A percentile compares a stretch with the other conserved stretches of the same genome.
phyloP scores from a whole-genome alignment of 495 filamentous ascomycete genomes.

The Neurospora tetraspora region DNA sequence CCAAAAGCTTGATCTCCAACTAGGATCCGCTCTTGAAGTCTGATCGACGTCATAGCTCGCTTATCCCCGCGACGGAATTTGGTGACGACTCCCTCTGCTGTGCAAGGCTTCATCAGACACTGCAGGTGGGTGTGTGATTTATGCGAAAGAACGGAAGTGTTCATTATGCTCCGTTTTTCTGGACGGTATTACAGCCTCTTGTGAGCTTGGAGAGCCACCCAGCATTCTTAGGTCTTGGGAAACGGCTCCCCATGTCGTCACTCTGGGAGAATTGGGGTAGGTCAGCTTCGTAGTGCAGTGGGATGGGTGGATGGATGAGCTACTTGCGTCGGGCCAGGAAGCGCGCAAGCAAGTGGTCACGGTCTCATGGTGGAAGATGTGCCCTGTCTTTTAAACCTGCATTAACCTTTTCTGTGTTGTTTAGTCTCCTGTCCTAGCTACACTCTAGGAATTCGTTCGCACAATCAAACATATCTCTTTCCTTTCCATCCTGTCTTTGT shows the following conservation, averaged over 20 bases:
- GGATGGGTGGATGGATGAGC: neutral
- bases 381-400: neutral
- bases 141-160: neutral
- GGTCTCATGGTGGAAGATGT: neutral
- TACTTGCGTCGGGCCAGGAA: neutral
- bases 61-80: neutral
- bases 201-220: too few species aligned
- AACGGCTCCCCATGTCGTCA: neutral
- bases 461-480: neutral
- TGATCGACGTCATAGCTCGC: constrained; percentile 14
- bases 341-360: neutral
- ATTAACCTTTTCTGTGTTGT: neutral
- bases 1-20: constrained; percentile 11
- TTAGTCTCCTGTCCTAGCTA: neutral
- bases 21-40: neutral
- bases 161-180: neutral
- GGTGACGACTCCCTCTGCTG: neutral
- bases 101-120: neutral
- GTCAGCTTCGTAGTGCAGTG: neutral
- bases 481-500: neutral
- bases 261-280: neutral
- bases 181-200: neutral
- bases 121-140: neutral
- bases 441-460: neutral
- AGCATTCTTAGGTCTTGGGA: neutral